Percentiles rank a stretch among this genome's conserved stretches.
These are phyloP conservation scores for Pichia sp. DNA, from an alignment of 1,139 yeast genomes.

Conservation along the genomic window DNA sequence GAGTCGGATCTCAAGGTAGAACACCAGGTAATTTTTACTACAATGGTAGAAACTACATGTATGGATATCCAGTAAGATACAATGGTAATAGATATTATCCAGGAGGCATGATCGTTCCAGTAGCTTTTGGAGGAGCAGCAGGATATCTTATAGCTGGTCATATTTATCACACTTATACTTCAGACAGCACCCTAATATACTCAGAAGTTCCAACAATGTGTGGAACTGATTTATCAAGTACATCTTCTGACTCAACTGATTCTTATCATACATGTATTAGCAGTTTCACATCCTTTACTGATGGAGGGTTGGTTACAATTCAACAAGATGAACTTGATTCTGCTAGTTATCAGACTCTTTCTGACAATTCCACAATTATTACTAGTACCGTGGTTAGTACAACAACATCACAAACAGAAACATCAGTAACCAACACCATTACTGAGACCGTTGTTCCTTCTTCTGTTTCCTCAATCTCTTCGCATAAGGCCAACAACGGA, in stretches of 20 bases:
- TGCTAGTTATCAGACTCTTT: constrained; percentile 4
- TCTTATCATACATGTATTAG: constrained; percentile 1
- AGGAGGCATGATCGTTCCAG: constrained; percentile 8
- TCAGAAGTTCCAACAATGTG: constrained; percentile 9
- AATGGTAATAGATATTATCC: constrained; percentile 9
- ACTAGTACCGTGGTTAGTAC: not conserved
- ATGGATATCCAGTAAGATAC: constrained; percentile 11
- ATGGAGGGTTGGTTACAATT: constrained; percentile 6
- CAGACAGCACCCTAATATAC: constrained; percentile 4
- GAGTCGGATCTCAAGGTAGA: not conserved
- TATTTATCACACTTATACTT: constrained; percentile 8
- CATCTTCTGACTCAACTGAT: not conserved
- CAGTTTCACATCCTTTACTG: not conserved
- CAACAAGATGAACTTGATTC: constrained; percentile 2
- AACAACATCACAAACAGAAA: not conserved
- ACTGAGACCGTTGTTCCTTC: not conserved
- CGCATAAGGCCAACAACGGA: not conserved
- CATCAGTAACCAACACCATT: not conserved
- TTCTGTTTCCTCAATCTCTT: not conserved
- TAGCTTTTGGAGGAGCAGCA: constrained; percentile 8
- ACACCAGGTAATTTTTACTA: constrained; percentile 4
- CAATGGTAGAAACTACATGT: constrained; percentile 7
- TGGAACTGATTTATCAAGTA: not conserved
- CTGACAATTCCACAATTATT: not conserved
- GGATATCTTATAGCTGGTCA: constrained; percentile 4